phyloP scores from a whole-genome alignment of 768 basidiomycete species.

The Lentinula boryana region DNA sequence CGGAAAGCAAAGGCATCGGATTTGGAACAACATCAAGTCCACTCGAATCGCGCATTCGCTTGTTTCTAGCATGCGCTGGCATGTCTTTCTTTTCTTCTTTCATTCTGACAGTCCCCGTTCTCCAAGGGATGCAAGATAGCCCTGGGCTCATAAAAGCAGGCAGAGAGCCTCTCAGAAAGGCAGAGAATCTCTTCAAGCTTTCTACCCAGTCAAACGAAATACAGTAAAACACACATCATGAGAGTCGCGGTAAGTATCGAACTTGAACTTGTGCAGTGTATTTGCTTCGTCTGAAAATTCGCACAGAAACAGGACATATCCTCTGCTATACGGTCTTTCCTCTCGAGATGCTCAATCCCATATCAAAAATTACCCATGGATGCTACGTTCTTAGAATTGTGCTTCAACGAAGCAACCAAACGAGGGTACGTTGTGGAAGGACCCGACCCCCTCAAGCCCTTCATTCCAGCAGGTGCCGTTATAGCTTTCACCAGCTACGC shows the following conservation, averaged over 20 bases:
- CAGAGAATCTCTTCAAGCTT: neutral
- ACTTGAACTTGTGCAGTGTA: neutral
- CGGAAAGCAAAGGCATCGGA: too few species aligned
- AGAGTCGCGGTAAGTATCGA: neutral
- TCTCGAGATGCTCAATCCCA: neutral
- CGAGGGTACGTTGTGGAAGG: constrained; percentile 21
- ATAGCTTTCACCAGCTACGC: constrained; percentile 20
- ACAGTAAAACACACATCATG: neutral
- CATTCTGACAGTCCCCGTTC: too few species aligned
- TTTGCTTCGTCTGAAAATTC: neutral
- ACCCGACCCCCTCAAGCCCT: constrained; percentile 17
- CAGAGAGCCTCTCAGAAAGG: neutral
- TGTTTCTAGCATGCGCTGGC: too few species aligned
- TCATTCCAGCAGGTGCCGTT: constrained; percentile 23
- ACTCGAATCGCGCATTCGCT: too few species aligned
- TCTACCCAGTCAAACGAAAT: neutral
- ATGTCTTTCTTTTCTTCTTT: too few species aligned
- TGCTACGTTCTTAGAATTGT: constrained; percentile 8
- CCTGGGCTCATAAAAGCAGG: neutral
- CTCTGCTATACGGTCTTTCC: neutral
- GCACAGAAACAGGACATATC: neutral
- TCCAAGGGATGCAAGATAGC: neutral
- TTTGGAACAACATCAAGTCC: too few species aligned
- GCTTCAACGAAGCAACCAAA: constrained; percentile 14
- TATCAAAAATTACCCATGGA: constrained; percentile 10